phyloP scores from a whole-genome alignment of 768 basidiomycete genomes.

The Rhodotorula graminis region DNA sequence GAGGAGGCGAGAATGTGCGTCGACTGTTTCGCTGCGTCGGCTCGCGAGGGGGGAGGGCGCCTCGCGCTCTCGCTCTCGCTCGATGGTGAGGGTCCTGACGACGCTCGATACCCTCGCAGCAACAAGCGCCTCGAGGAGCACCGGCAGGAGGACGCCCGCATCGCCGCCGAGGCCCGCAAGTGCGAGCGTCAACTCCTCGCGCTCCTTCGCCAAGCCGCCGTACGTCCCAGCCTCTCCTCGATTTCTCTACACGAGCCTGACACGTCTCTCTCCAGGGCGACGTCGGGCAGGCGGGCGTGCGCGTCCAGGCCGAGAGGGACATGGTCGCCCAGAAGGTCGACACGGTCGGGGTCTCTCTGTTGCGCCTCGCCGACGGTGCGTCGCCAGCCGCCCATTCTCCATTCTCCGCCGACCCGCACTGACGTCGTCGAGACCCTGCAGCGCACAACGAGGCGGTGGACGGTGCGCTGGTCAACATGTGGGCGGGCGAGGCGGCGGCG shows the following conservation, averaged over 20 bases:
- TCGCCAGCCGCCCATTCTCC: too few relatives aligned
- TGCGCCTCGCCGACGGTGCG: too few relatives aligned
- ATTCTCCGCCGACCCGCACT: background rate
- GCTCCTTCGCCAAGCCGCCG: background rate
- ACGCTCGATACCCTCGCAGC: background rate
- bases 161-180: background rate
- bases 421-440: background rate
- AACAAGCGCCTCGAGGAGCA: background rate
- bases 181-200: background rate
- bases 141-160: background rate
- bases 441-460: too few relatives aligned
- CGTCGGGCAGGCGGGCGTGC: too few relatives aligned
- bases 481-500: too few relatives aligned
- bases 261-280: too few relatives aligned
- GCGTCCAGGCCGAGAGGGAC: too few relatives aligned
- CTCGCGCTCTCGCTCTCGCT: too few relatives aligned
- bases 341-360: background rate
- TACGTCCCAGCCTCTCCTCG: background rate
- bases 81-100: too few relatives aligned
- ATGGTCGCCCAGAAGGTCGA: background rate
- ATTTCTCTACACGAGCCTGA: too few relatives aligned
- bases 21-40: background rate
- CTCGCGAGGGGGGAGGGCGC: background rate
- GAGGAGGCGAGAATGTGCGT: background rate
- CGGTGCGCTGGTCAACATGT: too few relatives aligned